Percentiles rank a stretch among this genome's conserved stretches.
Evolutionary conservation across 192 early-diverging fungal genomes (phyloP).

Genomic region (Spizellomyces punctatus): DNA sequence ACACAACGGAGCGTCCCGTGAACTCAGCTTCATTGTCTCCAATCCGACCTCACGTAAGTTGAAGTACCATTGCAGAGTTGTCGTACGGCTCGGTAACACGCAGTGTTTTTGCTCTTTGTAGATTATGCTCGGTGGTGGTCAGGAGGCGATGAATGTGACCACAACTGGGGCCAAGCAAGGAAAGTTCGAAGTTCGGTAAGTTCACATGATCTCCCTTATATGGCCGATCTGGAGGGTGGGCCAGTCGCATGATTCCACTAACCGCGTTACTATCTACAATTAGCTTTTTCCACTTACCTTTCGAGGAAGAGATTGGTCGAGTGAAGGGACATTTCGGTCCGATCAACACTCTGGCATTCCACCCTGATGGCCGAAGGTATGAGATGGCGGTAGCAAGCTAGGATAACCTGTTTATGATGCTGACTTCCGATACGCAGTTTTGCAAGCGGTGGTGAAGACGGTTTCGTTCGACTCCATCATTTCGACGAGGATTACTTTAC

Average conservation of each 20-base stretch:
- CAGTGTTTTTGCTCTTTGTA: not conserved
- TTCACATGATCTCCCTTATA: not conserved
- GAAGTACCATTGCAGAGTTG: not conserved
- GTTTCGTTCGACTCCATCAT: conserved; percentile 95
- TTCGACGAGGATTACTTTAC: conserved; percentile 95
- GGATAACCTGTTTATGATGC: conserved; percentile 10
- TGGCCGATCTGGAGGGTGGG: not conserved
- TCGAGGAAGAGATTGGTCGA: conserved; percentile 95
- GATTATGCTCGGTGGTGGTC: conserved; percentile 84
- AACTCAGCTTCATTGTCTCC: conserved; percentile 94
- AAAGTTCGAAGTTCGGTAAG: conserved; percentile 85
- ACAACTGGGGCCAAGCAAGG: conserved; percentile 85
- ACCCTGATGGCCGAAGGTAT: conserved; percentile 84
- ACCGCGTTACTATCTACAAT: not conserved
- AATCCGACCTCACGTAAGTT: conserved; percentile 51
- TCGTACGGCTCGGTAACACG: not conserved
- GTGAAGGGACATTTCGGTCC: conserved; percentile 99
- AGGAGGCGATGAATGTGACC: conserved; percentile 98
- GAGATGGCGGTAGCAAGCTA: not conserved
- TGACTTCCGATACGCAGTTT: conserved; percentile 51
- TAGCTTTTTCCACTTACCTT: conserved; percentile 95
- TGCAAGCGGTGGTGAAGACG: conserved; percentile 97
- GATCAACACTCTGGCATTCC: conserved; percentile 98
- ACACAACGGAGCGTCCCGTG: conserved; percentile 81
- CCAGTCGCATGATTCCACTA: not conserved